A percentile compares a stretch with the other conserved stretches of the same genome.
Conservation (phyloP, 495 filamentous ascomycete genomes). For the Aspergillus cristatus region DNA sequence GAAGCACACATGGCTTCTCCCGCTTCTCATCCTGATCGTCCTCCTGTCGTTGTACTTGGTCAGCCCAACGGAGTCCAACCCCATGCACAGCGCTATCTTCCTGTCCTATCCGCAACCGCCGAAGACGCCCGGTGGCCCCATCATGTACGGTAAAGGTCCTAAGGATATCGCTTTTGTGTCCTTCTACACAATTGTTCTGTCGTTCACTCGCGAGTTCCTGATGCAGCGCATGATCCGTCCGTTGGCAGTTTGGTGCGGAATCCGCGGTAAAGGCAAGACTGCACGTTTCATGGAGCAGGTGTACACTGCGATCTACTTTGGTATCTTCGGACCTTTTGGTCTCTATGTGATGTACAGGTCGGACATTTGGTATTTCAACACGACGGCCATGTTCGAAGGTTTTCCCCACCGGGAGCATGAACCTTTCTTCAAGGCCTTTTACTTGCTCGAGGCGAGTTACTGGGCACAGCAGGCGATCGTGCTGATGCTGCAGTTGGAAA, state of each 20-base stretch:
- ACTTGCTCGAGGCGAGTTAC: conserved; percentile 89
- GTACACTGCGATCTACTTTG: conserved; percentile 96
- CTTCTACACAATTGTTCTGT: conserved; percentile 84
- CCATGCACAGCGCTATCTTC: conserved; percentile 80
- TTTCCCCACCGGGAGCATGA: conserved; percentile 86
- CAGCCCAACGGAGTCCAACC: conserved; percentile 75
- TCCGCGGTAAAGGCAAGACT: conserved; percentile 69
- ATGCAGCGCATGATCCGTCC: conserved; percentile 91
- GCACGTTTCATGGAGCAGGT: conserved; percentile 94
- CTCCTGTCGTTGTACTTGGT: conserved; percentile 61
- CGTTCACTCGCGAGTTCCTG: conserved; percentile 91
- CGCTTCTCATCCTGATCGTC: conserved; percentile 58
- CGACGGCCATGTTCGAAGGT: conserved; percentile 77
- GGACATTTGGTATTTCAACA: conserved; percentile 98
- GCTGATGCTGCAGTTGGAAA: conserved; percentile 79
- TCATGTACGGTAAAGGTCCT: conserved; percentile 83
- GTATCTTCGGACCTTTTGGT: conserved; percentile 72
- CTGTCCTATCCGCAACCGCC: conserved; percentile 75
- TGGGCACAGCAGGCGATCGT: conserved; percentile 96
- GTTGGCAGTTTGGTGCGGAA: conserved; percentile 58
- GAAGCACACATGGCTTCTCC: conserved; percentile 74
- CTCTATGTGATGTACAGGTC: conserved; percentile 87
- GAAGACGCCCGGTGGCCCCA: conserved; percentile 40
- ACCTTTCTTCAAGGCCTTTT: conserved; percentile 90
- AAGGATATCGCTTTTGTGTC: conserved; percentile 79